Evolutionary conservation across 1,284 basidiomycete species (phyloP), one percentile per base, ranked within the genome.

Genomic region (Puccinia coronata): DNA sequence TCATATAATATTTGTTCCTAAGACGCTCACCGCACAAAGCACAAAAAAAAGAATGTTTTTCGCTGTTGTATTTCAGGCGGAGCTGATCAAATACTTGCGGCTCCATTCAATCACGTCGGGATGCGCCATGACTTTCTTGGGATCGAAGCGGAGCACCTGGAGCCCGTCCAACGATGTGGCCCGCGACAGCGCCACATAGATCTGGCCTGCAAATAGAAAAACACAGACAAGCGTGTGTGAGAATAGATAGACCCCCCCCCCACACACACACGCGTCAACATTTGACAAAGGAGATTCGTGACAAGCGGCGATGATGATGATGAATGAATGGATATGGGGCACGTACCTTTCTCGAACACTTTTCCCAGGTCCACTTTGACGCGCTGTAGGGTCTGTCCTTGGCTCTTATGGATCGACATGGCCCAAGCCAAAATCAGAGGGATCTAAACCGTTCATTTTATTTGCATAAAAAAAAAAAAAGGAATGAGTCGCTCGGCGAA

Each of bases 111-210:
- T 69, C 34, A 85, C 85, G 77, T 84, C 85, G 1, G 82, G 82
- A 80, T 85, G 85, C 6, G 84, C 85, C 12, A 82, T 70, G 20
- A 93, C 94, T 89, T 95, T 96, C 47, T 86, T 89, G 0, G 92
- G 87, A 83, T 93, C 90, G 80, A 87, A 87, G 0, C 85, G 84
- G 14, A 85, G 51, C n/a, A 87, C 85, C 80, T 86, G 85, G 53
- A 87, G 82, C 1, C 85, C 85, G 41, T 86, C 85, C 20, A 86
- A 82, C 55, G 85, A 85, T 2, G 86, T 86, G 20, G 86, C 86
- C 16, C 86, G 83, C 20, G 86, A 86, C 16, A 87, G 82, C 0
- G 86, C 86, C 9, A 87, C 86, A 71, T 87, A 87, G 9, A 85
- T 86, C 82, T 86, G 86, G 11, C 82, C 82, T 82, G 12, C 11